Conservation (phyloP, 306 rosid species). For the Quercus aquifolioides region DNA sequence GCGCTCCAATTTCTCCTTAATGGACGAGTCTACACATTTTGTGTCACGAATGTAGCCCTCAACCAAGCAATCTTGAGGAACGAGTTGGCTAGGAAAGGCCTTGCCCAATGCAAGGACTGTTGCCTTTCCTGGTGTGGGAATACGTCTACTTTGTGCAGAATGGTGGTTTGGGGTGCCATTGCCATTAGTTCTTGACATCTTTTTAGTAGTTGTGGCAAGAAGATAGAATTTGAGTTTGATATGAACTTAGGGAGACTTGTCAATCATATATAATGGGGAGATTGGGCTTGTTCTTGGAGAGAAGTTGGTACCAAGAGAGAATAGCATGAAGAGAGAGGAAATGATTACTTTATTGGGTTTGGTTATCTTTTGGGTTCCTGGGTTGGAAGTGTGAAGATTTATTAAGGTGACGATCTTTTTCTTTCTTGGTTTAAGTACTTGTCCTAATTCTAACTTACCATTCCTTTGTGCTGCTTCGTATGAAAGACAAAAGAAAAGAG, state of each 20-base stretch:
- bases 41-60: constrained; percentile 94
- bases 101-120: constrained; percentile 86
- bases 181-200: constrained; percentile 50
- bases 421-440: constrained; percentile 23
- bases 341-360: constrained; percentile 30
- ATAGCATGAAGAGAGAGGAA: constrained; percentile 46
- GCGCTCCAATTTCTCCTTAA: constrained; percentile 85
- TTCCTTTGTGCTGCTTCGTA: background rate
- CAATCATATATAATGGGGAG: constrained; percentile 35
- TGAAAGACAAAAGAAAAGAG: background rate
- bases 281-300: constrained; percentile 35
- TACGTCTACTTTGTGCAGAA: constrained; percentile 29
- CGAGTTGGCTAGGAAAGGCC: constrained; percentile 80
- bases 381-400: constrained; percentile 42
- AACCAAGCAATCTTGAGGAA: constrained; percentile 94
- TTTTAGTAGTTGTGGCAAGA: constrained; percentile 17
- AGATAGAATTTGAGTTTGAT: background rate
- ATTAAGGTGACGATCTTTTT: constrained; percentile 31
- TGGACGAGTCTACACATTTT: constrained; percentile 59
- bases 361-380: constrained; percentile 36
- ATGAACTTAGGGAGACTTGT: constrained; percentile 23
- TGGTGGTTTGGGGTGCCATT: constrained; percentile 23
- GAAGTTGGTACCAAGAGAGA: constrained; percentile 57
- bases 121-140: constrained; percentile 69
- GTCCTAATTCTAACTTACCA: constrained; percentile 33